These are phyloP conservation scores for Marsdenia floribunda DNA, from an alignment of 257 asterid genomes.

Conservation along the genomic window DNA sequence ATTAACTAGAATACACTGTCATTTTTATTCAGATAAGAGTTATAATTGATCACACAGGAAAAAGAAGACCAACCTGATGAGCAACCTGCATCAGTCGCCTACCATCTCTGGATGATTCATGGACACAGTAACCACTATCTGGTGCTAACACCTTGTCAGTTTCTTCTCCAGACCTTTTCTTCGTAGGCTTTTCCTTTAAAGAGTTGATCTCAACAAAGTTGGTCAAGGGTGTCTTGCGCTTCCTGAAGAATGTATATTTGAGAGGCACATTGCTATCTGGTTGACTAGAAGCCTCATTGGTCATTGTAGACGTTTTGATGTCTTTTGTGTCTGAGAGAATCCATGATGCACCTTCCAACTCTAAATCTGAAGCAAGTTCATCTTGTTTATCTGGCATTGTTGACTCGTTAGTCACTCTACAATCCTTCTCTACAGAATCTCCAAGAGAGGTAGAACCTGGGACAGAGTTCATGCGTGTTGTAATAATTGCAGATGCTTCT, in stretches of 20 bases:
- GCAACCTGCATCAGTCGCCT: slow-evolving; percentile 37
- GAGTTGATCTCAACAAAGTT: slow-evolving; percentile 25
- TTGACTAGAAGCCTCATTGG: slow-evolving; percentile 7
- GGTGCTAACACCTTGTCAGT: slow-evolving; percentile 20
- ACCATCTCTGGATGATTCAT: slow-evolving; percentile 21
- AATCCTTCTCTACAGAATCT: slow-evolving; percentile 14
- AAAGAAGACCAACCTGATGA: slow-evolving; percentile 31
- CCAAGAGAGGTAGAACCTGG: slow-evolving; percentile 11
- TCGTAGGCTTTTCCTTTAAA: slow-evolving; percentile 16
- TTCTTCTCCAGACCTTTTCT: slow-evolving; percentile 14
- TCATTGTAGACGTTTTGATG: slow-evolving; percentile 18
- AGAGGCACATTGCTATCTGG: slow-evolving; percentile 16
- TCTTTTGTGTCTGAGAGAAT: slow-evolving; percentile 20
- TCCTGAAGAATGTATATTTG: slow-evolving; percentile 43
- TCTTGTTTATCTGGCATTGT: slow-evolving; percentile 27
- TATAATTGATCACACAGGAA: background rate
- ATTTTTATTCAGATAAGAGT: background rate
- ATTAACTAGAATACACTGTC: background rate
- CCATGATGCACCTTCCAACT: slow-evolving; percentile 25
- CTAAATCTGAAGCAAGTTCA: slow-evolving; percentile 24
- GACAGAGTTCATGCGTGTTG: slow-evolving; percentile 1
- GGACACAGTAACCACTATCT: slow-evolving; percentile 8
- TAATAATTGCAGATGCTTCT: slow-evolving; percentile 10
- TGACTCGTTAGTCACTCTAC: slow-evolving; percentile 30
- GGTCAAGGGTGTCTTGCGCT: slow-evolving; percentile 29